Conservation (phyloP, 257 asterid species). For the Solanum infundibuliforme region DNA sequence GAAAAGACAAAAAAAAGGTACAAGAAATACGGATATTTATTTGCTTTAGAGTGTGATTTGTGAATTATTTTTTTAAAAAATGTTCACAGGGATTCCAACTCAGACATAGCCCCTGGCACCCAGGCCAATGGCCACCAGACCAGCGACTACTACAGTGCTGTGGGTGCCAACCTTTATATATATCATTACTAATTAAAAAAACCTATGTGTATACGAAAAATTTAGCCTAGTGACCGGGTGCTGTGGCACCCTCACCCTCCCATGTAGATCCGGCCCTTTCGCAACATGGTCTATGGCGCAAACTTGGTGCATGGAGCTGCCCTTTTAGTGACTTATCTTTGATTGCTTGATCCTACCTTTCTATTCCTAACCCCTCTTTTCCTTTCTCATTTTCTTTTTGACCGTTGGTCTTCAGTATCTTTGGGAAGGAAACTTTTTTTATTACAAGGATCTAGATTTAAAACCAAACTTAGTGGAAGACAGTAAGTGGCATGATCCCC, state of each 20-base stretch:
- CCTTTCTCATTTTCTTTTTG: not conserved
- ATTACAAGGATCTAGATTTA: not conserved
- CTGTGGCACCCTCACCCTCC: not conserved
- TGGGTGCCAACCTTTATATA: not conserved
- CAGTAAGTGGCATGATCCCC: not conserved
- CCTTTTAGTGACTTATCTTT: not conserved
- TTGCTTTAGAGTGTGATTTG: not conserved
- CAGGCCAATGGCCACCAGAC: not conserved
- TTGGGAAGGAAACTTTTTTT: not conserved
- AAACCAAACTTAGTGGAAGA: not conserved
- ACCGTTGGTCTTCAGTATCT: not conserved
- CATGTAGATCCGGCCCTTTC: not conserved
- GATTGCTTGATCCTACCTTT: not conserved
- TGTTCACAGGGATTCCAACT: not conserved
- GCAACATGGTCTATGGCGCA: not conserved
- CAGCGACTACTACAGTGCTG: not conserved
- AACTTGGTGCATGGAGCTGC: not conserved
- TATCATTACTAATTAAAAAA: not conserved
- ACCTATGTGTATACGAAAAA: not conserved
- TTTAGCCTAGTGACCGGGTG: not conserved
- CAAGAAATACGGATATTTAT: not conserved
- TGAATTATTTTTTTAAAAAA: not conserved
- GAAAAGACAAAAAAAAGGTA: not conserved
- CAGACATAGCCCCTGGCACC: not conserved
- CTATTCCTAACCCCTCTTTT: not conserved